Evolutionary conservation across 2,329 filamentous ascomycete genomes (phyloP).

Genomic region (Stachybotrys echinatus): DNA sequence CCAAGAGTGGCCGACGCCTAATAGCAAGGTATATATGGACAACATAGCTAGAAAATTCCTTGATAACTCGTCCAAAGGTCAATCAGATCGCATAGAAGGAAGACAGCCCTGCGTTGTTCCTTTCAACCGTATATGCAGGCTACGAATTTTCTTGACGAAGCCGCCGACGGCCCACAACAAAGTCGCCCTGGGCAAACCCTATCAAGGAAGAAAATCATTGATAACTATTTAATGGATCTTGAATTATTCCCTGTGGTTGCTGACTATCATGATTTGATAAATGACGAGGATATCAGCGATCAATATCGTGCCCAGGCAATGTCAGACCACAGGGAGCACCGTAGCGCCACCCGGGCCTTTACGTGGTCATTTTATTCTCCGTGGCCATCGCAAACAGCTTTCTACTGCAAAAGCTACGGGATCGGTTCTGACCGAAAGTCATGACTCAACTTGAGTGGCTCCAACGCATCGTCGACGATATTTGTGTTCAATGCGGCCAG

Average conservation of each 20-base stretch:
- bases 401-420: not conserved
- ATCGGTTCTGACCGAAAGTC: not conserved
- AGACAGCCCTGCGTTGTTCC: not conserved
- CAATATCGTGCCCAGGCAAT: conserved; percentile 1
- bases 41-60: not conserved
- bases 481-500: not conserved
- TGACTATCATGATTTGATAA: not conserved
- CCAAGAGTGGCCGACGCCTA: not conserved
- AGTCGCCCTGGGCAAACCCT: not conserved
- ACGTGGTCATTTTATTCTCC: not conserved
- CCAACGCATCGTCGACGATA: not conserved
- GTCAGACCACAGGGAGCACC: not conserved
- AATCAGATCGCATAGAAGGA: not conserved
- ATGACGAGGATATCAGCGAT: not conserved
- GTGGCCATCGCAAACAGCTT: not conserved
- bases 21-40: conserved; percentile 1
- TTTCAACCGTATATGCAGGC: conserved; percentile 1
- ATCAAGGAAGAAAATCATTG: not conserved
- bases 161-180: not conserved
- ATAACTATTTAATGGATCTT: not conserved
- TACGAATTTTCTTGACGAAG: not conserved
- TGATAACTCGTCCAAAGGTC: not conserved
- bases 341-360: not conserved
- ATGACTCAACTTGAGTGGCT: not conserved
- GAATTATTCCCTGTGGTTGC: not conserved